Percentiles rank a stretch among this genome's conserved stretches.
Evolutionary conservation across 768 basidiomycete species (phyloP).

Genomic region (Boletus edulis): DNA sequence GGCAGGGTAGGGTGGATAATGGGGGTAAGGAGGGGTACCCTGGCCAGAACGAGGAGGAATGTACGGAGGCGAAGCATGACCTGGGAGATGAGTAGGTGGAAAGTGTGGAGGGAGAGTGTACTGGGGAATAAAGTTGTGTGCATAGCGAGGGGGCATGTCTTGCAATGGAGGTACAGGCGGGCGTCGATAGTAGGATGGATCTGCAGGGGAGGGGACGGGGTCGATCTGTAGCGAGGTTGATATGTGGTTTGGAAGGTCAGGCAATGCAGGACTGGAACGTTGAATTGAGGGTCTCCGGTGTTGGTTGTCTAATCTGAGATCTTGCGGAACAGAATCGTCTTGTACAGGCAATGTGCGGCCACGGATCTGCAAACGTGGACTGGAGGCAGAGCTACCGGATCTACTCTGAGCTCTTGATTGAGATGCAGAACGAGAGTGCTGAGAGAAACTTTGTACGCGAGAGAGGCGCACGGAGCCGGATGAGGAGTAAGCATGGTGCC

Average conservation of each 20-base stretch:
- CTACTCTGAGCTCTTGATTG: slow-evolving; percentile 47
- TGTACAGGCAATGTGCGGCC: slow-evolving; percentile 39
- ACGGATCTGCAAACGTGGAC: slow-evolving; percentile 41
- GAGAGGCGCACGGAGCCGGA: slow-evolving; percentile 32
- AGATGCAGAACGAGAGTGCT: slow-evolving; percentile 34
- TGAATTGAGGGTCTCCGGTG: slow-evolving; percentile 11
- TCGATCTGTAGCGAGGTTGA: slow-evolving; percentile 16
- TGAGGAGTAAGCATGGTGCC: slow-evolving; percentile 28
- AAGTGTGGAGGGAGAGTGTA: slow-evolving; percentile 19
- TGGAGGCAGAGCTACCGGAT: slow-evolving; percentile 48
- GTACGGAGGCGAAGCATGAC: slow-evolving; percentile 26
- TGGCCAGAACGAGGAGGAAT: slow-evolving; percentile 25
- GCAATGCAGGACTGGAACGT: slow-evolving; percentile 19
- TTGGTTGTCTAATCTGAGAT: slow-evolving; percentile 24
- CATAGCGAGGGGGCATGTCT: slow-evolving; percentile 22
- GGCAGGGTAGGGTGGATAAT: slow-evolving; percentile 34
- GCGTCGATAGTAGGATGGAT: slow-evolving; percentile 17
- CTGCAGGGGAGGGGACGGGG: slow-evolving; percentile 3
- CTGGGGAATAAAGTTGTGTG: slow-evolving; percentile 14
- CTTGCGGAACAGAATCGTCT: slow-evolving; percentile 31
- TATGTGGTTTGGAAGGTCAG: slow-evolving; percentile 14
- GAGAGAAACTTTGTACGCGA: slow-evolving; percentile 36
- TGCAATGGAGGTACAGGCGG: slow-evolving; percentile 18
- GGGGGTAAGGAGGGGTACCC: slow-evolving; percentile 34
- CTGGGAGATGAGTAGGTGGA: slow-evolving; percentile 15